Percentiles rank a stretch among this genome's conserved stretches.
Evolutionary conservation across 202 grass and related monocot species (phyloP).

Genomic region (Carex sylvatica): DNA sequence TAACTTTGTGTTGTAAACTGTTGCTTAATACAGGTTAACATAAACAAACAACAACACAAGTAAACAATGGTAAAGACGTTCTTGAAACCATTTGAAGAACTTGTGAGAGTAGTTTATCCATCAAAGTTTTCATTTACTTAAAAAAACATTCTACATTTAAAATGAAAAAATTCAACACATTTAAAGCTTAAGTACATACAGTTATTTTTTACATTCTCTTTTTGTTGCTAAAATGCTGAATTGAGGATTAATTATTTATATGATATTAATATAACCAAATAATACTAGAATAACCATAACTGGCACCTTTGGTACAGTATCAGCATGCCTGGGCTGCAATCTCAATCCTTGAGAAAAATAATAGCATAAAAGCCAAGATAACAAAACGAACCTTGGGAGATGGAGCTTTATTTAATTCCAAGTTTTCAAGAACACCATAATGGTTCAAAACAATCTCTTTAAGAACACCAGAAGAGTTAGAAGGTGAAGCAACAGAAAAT

Average conservation of each 20-base stretch:
- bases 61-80: background rate
- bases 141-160: background rate
- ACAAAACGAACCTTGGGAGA: slow-evolving; percentile 15
- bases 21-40: background rate
- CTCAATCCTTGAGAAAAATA: slow-evolving; percentile 3
- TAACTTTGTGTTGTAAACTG: background rate
- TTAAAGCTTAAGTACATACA: background rate
- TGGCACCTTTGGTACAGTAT: background rate
- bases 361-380: background rate
- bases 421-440: slow-evolving; percentile 18
- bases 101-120: background rate
- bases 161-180: background rate
- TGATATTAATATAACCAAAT: background rate
- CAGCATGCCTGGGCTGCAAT: background rate
- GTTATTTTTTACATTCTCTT: background rate
- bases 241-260: background rate
- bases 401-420: slow-evolving; percentile 11
- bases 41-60: background rate
- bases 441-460: slow-evolving; percentile 19
- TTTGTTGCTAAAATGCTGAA: background rate
- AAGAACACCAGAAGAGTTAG: background rate
- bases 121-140: background rate
- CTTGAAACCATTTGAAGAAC: background rate
- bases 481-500: background rate
- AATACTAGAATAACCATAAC: background rate